Evolutionary conservation across 2,329 filamentous ascomycete species (phyloP).

Genomic region (Talaromyces sp.): DNA sequence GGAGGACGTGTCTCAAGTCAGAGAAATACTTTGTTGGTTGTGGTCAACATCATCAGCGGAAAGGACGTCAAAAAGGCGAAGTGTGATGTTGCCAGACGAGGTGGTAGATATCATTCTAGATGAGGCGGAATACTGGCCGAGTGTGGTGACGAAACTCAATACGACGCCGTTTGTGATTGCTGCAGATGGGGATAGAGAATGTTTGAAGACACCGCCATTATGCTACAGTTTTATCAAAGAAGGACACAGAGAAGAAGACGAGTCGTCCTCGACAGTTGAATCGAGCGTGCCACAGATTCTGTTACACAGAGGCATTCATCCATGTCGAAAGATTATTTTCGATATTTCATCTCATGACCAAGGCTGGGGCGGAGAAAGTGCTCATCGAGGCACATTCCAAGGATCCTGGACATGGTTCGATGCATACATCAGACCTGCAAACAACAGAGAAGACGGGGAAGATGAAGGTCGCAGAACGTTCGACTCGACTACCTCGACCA

Average conservation of each 20-base stretch:
- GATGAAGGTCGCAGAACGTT: not conserved
- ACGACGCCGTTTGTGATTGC: slow-evolving; percentile 25
- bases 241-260: not conserved
- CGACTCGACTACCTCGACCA: not conserved
- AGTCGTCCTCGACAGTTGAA: not conserved
- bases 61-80: slow-evolving; percentile 16
- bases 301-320: slow-evolving; percentile 36
- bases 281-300: slow-evolving; percentile 22
- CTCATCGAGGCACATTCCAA: slow-evolving; percentile 27
- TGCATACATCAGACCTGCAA: slow-evolving; percentile 30
- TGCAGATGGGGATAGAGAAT: slow-evolving; percentile 36
- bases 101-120: slow-evolving; percentile 43
- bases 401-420: slow-evolving; percentile 43
- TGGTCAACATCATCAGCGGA: slow-evolving; percentile 22
- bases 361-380: slow-evolving; percentile 30
- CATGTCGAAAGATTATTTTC: slow-evolving; percentile 43
- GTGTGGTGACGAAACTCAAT: slow-evolving; percentile 23
- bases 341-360: slow-evolving; percentile 39
- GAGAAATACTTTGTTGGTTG: slow-evolving; percentile 31
- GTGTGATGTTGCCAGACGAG: slow-evolving; percentile 34
- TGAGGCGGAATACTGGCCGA: slow-evolving; percentile 34
- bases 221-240: slow-evolving; percentile 32
- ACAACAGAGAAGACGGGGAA: not conserved
- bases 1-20: slow-evolving; percentile 36
- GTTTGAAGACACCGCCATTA: slow-evolving; percentile 37